Evolutionary conservation across 176 grass and related monocot species (phyloP).

Genomic region (Triticum urartu): DNA sequence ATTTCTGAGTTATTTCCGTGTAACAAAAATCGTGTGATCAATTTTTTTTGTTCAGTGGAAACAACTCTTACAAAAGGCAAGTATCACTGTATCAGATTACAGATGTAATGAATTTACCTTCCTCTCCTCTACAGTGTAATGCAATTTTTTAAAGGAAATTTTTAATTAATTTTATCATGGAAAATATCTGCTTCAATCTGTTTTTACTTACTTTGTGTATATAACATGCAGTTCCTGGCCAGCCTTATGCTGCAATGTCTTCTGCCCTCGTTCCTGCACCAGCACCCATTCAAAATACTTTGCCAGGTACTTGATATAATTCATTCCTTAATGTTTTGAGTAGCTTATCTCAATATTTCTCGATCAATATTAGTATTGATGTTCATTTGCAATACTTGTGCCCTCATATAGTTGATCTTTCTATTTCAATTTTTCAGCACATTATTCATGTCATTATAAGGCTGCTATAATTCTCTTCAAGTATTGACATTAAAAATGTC

Average conservation of each 20-base stretch:
- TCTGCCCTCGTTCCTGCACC: constrained; percentile 46
- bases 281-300: constrained; percentile 44
- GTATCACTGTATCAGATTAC: not conserved
- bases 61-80: not conserved
- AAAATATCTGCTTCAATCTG: not conserved
- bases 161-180: not conserved
- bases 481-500: not conserved
- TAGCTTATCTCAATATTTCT: not conserved
- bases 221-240: constrained; percentile 70
- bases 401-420: not conserved
- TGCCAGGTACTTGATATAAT: constrained; percentile 51
- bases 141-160: not conserved
- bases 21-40: not conserved
- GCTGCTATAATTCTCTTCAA: not conserved
- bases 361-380: not conserved
- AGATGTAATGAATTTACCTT: not conserved
- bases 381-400: not conserved
- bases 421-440: not conserved
- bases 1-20: not conserved
- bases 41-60: not conserved
- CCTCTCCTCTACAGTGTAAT: not conserved
- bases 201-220: not conserved
- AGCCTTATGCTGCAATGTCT: constrained; percentile 46
- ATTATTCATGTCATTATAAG: not conserved
- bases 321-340: constrained; percentile 8